phyloP scores from a whole-genome alignment of 176 grass and related monocot species.

The Secale cereale region DNA sequence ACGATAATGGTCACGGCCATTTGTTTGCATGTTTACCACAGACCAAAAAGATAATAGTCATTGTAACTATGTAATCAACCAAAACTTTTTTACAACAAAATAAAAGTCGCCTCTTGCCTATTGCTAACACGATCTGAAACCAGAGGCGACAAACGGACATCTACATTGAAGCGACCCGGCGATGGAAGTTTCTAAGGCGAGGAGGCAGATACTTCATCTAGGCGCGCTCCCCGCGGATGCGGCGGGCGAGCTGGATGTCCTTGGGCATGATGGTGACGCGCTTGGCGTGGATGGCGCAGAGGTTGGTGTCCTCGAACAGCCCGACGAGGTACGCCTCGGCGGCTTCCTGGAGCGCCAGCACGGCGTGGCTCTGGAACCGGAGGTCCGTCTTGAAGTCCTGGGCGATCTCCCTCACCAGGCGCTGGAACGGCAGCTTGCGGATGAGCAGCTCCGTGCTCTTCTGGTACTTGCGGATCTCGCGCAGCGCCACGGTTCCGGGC shows the following conservation, averaged over 20 bases:
- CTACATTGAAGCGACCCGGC: too few species aligned
- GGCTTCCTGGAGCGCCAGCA: slow-evolving; percentile 75
- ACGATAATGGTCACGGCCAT: too few species aligned
- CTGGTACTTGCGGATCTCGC: slow-evolving; percentile 89
- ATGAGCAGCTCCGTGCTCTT: slow-evolving; percentile 96
- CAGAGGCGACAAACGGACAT: too few species aligned
- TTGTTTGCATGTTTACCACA: too few species aligned
- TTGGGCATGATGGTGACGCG: slow-evolving; percentile 68
- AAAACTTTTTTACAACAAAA: too few species aligned
- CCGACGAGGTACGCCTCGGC: slow-evolving; percentile 90
- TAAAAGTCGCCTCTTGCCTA: too few species aligned
- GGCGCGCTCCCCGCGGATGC: slow-evolving; percentile 47
- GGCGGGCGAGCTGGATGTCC: slow-evolving; percentile 63
- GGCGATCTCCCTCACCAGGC: slow-evolving; percentile 76
- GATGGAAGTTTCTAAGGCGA: too few species aligned
- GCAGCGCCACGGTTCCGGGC: slow-evolving; percentile 66
- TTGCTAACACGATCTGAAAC: too few species aligned
- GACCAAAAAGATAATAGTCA: too few species aligned
- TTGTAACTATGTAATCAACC: too few species aligned
- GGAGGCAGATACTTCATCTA: background rate
- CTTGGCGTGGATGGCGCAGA: slow-evolving; percentile 71
- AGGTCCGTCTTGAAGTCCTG: slow-evolving; percentile 95
- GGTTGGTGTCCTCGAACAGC: slow-evolving; percentile 65
- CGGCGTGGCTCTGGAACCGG: slow-evolving; percentile 70
- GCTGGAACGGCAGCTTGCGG: slow-evolving; percentile 83